Evolutionary conservation across 129 eudicot species (phyloP), one percentile per base, ranked within the genome.

Genomic region (Flaveria sonorensis): DNA sequence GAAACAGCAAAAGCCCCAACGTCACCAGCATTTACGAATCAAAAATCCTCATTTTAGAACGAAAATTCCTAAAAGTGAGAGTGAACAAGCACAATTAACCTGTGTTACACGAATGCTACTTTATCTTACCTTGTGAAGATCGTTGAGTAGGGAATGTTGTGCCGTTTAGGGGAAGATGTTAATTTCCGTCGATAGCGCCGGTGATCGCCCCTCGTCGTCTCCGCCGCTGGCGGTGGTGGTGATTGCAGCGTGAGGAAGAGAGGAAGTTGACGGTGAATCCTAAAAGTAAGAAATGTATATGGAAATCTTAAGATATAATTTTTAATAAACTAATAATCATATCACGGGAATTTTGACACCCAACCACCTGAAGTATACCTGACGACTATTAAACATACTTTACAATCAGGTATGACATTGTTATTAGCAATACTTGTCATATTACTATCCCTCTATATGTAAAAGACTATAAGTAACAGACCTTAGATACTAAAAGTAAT

Each of bases 61-160:
- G 67, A 61, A 23, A 24, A 61, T 0, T 8, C 60, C 0, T 7
- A 53, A 18, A n/a, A n/a, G 60, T n/a, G 20, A 53, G 13, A 61
- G 68, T 61, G 64, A 61, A 61, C 39, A 24, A 28, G 70, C 32
- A 36, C 12, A 16, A 64, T 47, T 70, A 47, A 70, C 60, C 20
- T 46, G 23, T 20, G 48, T 46, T 70, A 70, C 40, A 23, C 18
- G 46, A 43, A 43, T 10, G 21, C 62, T 26, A 71, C 46, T 48
- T 48, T 50, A 18, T 48, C 46, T 24, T 71, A 71, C 76, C 76
- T 71, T 60, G 32, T 71, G 76, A n/a, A 36, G 64, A 71, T 71
- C 48, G 62, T 16, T 26, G 75, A 50, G 26, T 28, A 51, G 6
- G 46, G 7, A 52, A 71, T 52, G 16, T 53, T 51, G 26, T 51